Percentiles rank a stretch among this genome's conserved stretches.
Evolutionary conservation across 345 rosid species (phyloP).

Genomic region (Brassica incana): DNA sequence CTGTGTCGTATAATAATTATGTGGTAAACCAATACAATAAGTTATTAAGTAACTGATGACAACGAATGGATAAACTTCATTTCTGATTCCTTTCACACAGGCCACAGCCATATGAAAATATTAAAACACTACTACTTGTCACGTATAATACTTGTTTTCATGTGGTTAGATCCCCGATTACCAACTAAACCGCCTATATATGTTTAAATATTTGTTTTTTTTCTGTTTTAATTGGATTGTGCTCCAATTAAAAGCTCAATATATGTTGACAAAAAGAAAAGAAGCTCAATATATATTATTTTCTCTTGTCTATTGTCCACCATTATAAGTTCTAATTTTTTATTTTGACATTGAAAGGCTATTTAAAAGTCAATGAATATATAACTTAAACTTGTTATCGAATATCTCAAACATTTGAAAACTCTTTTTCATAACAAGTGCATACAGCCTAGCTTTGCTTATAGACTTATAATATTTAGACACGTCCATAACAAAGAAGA

Average conservation of each 20-base stretch:
- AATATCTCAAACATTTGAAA: background rate
- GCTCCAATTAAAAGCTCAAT: background rate
- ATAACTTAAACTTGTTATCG: background rate
- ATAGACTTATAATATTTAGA: background rate
- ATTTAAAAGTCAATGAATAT: conserved; percentile 2
- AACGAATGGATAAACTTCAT: conserved; percentile 2
- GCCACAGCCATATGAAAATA: background rate
- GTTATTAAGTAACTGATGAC: background rate
- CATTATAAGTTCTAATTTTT: too few species aligned
- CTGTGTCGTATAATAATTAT: background rate
- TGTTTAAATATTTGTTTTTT: background rate
- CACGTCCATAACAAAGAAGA: background rate
- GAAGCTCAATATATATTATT: background rate
- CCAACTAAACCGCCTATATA: background rate
- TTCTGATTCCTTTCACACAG: conserved; percentile 24
- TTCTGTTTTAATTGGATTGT: background rate
- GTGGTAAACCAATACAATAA: background rate
- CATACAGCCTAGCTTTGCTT: background rate
- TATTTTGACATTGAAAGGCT: too few species aligned
- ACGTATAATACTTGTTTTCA: background rate
- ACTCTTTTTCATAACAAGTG: background rate
- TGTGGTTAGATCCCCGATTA: background rate
- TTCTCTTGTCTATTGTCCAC: background rate
- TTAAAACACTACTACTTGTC: conserved; percentile 1
- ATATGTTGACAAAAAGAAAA: background rate